phyloP scores from a whole-genome alignment of 331 rosid species.

The Malus hybrid region DNA sequence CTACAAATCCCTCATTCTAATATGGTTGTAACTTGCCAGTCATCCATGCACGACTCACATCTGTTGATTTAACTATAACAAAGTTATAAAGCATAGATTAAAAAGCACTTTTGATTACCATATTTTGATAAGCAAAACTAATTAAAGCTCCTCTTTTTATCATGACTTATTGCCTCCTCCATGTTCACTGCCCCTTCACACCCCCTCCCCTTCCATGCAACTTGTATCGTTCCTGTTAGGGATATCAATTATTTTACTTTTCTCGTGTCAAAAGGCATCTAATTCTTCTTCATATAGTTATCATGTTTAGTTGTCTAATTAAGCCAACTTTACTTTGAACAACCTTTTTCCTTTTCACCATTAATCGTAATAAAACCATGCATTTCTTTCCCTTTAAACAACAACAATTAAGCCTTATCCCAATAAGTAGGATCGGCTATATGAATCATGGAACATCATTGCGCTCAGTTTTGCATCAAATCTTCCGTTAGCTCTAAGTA shows the following conservation, averaged over 20 bases:
- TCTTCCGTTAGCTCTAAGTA: too few relatives aligned
- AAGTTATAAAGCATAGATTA: neutral
- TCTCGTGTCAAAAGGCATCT: neutral
- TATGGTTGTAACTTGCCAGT: too few relatives aligned
- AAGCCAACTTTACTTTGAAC: neutral
- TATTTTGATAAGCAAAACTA: conserved; percentile 21
- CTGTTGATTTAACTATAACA: neutral
- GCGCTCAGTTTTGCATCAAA: too few relatives aligned
- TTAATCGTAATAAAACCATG: neutral
- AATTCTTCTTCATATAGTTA: neutral
- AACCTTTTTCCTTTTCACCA: neutral
- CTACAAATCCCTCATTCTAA: too few relatives aligned
- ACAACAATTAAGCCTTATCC: too few relatives aligned
- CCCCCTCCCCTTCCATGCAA: conserved; percentile 18
- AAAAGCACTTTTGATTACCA: neutral
- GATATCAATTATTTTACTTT: neutral
- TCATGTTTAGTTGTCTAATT: neutral
- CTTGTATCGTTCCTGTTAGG: conserved; percentile 14
- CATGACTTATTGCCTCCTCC: conserved; percentile 24
- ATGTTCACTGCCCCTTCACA: conserved; percentile 23
- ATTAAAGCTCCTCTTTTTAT: conserved; percentile 5
- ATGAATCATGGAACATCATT: too few relatives aligned
- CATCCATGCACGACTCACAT: neutral
- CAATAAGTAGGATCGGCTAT: too few relatives aligned
- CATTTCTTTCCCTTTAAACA: too few relatives aligned